phyloP scores from a whole-genome alignment of 768 basidiomycete genomes.

The Rhodotorula kratochvilovae region DNA sequence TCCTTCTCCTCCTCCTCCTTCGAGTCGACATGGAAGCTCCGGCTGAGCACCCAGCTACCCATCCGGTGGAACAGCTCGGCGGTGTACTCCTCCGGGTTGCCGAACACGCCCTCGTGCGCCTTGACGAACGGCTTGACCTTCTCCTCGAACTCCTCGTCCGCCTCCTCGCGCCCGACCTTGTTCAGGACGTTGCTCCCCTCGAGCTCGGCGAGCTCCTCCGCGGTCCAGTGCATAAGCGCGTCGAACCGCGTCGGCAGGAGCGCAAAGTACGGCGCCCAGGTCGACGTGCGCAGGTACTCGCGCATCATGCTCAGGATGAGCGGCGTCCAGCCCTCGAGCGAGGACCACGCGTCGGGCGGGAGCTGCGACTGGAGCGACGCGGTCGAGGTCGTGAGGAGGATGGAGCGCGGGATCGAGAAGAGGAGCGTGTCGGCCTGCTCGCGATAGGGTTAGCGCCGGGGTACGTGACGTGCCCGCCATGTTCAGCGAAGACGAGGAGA shows the following conservation, averaged over 20 bases:
- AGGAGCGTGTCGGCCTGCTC: slow-evolving; percentile 66
- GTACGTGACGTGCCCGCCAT: background rate
- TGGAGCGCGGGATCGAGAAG: slow-evolving; percentile 71
- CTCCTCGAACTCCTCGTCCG: slow-evolving; percentile 65
- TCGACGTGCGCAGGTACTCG: slow-evolving; percentile 60
- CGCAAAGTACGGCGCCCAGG: slow-evolving; percentile 68
- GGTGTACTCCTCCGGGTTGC: slow-evolving; percentile 55
- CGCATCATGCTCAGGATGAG: slow-evolving; percentile 94
- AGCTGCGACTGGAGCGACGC: slow-evolving; percentile 62
- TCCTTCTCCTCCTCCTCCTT: slow-evolving; percentile 41
- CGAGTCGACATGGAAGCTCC: slow-evolving; percentile 78
- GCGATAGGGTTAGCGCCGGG: background rate
- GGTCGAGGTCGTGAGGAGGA: slow-evolving; percentile 75
- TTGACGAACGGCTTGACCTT: slow-evolving; percentile 67
- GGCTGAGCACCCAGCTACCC: slow-evolving; percentile 85
- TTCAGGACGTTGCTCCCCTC: slow-evolving; percentile 81
- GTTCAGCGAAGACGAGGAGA: background rate
- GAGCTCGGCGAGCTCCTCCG: slow-evolving; percentile 67
- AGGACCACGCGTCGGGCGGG: slow-evolving; percentile 63
- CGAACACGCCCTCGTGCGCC: slow-evolving; percentile 71
- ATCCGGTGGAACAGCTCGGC: slow-evolving; percentile 75
- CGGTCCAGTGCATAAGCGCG: slow-evolving; percentile 92
- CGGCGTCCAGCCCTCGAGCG: slow-evolving; percentile 69
- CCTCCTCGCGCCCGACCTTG: slow-evolving; percentile 79
- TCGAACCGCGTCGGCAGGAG: slow-evolving; percentile 68